phyloP scores from a whole-genome alignment of 768 basidiomycete species.

The Cubamyces sp. region DNA sequence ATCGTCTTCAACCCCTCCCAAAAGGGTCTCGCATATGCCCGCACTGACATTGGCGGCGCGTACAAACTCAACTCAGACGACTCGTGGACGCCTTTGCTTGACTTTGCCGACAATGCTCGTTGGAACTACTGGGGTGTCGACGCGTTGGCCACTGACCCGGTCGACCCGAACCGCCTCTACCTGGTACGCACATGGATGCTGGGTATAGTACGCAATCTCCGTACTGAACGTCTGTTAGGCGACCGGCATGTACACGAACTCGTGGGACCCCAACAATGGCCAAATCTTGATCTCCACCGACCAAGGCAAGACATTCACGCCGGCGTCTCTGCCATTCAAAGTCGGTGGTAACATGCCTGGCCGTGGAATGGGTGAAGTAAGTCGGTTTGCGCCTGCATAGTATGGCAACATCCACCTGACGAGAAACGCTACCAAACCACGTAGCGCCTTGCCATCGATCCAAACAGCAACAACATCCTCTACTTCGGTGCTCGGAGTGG shows the following conservation, averaged over 20 bases:
- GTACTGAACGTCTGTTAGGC: constrained; percentile 39
- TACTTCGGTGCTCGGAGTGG: constrained; percentile 69
- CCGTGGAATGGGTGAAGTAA: constrained; percentile 64
- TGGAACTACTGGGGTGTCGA: constrained; percentile 54
- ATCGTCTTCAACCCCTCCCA: constrained; percentile 65
- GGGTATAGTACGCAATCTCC: background rate
- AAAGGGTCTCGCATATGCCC: constrained; percentile 66
- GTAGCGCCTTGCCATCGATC: constrained; percentile 65
- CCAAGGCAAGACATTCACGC: constrained; percentile 57
- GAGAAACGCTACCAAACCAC: background rate
- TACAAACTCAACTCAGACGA: constrained; percentile 65
- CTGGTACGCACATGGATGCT: constrained; percentile 37
- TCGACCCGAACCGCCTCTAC: constrained; percentile 57
- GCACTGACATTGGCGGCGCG: constrained; percentile 69
- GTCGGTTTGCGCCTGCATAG: constrained; percentile 1
- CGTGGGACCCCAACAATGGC: constrained; percentile 64
- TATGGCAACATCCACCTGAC: background rate
- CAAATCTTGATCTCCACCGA: constrained; percentile 64
- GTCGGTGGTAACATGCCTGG: constrained; percentile 74
- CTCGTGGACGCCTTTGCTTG: constrained; percentile 64
- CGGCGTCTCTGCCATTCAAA: constrained; percentile 62
- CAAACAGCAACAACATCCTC: constrained; percentile 61
- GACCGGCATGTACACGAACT: constrained; percentile 65
- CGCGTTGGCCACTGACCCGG: constrained; percentile 64
- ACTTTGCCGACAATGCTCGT: constrained; percentile 50